These are phyloP conservation scores for Ehretia macrophylla DNA, from an alignment of 257 asterid species.

Conservation along the genomic window DNA sequence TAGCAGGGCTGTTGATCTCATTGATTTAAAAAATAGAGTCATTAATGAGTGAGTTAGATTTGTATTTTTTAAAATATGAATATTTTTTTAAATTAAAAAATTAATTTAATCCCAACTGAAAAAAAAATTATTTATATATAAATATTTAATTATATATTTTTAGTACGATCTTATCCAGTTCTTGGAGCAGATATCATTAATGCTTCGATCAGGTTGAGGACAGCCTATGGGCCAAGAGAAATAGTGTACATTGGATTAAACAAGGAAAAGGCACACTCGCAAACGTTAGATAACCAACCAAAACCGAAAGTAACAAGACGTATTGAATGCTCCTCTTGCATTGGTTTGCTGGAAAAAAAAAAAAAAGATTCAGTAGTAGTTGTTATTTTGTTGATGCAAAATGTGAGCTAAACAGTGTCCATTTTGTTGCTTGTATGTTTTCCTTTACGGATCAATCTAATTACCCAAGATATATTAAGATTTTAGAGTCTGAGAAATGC, in stretches of 20 bases:
- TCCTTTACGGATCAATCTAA: background rate
- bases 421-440: background rate
- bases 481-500: background rate
- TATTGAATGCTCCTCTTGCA: background rate
- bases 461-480: background rate
- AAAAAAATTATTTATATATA: too few relatives aligned
- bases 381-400: background rate
- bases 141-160: too few relatives aligned
- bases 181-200: too few relatives aligned
- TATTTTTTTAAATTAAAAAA: too few relatives aligned
- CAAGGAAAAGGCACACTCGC: background rate
- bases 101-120: too few relatives aligned
- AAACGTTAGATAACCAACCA: background rate
- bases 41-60: too few relatives aligned
- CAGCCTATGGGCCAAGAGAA: background rate
- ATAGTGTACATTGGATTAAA: background rate
- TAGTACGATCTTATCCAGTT: too few relatives aligned
- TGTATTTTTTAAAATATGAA: too few relatives aligned
- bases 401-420: background rate
- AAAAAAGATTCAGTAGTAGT: too few relatives aligned
- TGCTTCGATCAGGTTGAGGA: too few relatives aligned
- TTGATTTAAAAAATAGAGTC: too few relatives aligned
- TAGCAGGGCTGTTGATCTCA: too few relatives aligned
- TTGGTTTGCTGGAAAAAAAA: background rate
- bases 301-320: background rate